Percentiles rank a stretch among this genome's conserved stretches.
Conservation (phyloP, 2,329 filamentous ascomycete genomes). For the Chrysoporthe deuterocubensis region DNA sequence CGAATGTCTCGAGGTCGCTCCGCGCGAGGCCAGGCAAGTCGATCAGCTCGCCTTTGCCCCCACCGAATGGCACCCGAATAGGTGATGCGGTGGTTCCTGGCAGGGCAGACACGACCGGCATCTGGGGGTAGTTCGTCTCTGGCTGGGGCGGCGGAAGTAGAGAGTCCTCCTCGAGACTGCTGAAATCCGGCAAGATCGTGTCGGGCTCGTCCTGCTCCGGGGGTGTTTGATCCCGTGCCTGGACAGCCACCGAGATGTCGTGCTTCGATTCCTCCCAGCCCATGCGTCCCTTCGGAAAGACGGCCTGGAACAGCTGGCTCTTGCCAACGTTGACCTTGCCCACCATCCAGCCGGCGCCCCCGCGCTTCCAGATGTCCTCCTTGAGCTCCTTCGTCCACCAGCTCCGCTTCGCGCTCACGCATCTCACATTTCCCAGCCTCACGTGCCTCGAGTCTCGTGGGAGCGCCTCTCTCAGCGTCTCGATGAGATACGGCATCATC, state of each 20-base stretch:
- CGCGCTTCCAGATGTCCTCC: constrained; percentile 81
- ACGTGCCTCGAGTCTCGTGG: constrained; percentile 68
- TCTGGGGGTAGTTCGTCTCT: constrained; percentile 76
- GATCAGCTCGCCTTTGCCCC: constrained; percentile 85
- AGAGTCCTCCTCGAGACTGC: constrained; percentile 46
- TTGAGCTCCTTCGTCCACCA: constrained; percentile 94
- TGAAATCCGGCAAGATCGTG: constrained; percentile 27
- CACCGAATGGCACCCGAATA: constrained; percentile 88
- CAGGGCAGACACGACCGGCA: constrained; percentile 84
- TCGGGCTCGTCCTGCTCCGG: constrained; percentile 35
- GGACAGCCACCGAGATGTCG: constrained; percentile 41
- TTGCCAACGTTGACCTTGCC: constrained; percentile 99
- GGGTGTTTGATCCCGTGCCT: constrained; percentile 33
- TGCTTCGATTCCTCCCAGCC: constrained; percentile 43
- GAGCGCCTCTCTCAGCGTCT: constrained; percentile 77
- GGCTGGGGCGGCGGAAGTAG: constrained; percentile 77
- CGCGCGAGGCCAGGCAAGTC: constrained; percentile 87
- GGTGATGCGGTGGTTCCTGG: constrained; percentile 95
- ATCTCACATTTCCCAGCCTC: constrained; percentile 85
- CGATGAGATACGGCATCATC: constrained; percentile 82
- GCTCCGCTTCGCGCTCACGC: constrained; percentile 80
- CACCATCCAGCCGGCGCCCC: constrained; percentile 91
- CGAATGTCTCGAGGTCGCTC: constrained; percentile 71
- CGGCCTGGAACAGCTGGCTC: constrained; percentile 83
- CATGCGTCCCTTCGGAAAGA: constrained; percentile 78